Conservation (phyloP, 2,329 filamentous ascomycete genomes). For the Exophiala sp. region DNA sequence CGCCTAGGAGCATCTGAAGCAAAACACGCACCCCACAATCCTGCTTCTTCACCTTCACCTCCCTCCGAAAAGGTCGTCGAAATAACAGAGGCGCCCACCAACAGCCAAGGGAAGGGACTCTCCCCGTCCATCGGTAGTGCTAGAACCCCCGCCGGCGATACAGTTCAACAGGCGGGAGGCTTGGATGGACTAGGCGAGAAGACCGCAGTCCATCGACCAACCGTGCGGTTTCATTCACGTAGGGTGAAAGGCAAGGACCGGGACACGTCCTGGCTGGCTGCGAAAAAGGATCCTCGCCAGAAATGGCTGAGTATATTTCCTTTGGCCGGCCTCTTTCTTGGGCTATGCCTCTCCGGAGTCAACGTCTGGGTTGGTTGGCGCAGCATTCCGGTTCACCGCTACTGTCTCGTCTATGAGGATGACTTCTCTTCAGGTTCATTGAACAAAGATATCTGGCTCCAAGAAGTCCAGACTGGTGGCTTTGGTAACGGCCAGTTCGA, state of each 20-base stretch:
- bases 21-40: no score
- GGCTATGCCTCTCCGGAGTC: slow-evolving; percentile 34
- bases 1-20: no score
- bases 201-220: neutral
- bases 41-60: no score
- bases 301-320: slow-evolving; percentile 54
- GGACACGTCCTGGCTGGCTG: slow-evolving; percentile 66
- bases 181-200: neutral
- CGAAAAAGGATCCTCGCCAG: slow-evolving; percentile 66
- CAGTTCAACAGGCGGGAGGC: no score
- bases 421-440: slow-evolving; percentile 41
- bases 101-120: no score
- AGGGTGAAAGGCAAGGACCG: slow-evolving; percentile 64
- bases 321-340: slow-evolving; percentile 20
- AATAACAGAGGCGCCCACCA: no score
- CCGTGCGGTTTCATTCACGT: slow-evolving; percentile 59
- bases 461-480: slow-evolving; percentile 45
- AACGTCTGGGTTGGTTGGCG: slow-evolving; percentile 31
- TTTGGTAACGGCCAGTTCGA: slow-evolving; percentile 50
- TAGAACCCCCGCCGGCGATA: no score
- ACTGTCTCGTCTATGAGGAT: slow-evolving; percentile 50
- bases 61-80: no score
- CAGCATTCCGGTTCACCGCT: slow-evolving; percentile 30
- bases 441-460: slow-evolving; percentile 42
- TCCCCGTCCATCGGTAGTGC: no score